Evolutionary conservation across 129 eudicot genomes (phyloP).

Genomic region (Arctium lappa): DNA sequence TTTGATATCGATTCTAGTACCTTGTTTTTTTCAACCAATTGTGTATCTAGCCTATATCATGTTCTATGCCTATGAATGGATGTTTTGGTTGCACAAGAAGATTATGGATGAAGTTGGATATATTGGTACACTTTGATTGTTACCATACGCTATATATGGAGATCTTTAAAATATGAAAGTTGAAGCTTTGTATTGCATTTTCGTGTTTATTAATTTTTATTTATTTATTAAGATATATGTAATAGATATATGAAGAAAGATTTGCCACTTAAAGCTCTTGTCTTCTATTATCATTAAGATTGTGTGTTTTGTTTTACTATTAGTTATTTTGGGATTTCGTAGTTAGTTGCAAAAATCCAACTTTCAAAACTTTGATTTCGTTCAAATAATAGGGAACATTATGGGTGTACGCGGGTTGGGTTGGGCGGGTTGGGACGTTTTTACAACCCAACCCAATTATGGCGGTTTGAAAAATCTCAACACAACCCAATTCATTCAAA

Average conservation of each 20-base stretch:
- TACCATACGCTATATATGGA: neutral
- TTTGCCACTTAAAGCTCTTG: neutral
- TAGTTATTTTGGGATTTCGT: neutral
- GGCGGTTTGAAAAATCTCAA: no score
- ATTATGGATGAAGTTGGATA: neutral
- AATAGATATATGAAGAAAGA: neutral
- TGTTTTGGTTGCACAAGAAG: neutral
- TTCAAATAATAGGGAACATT: no score
- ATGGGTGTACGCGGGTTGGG: no score
- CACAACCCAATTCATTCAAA: no score
- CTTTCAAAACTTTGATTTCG: no score
- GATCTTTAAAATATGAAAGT: no score
- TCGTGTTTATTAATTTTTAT: neutral
- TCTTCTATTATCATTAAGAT: neutral
- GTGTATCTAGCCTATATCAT: neutral
- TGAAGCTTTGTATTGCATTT: no score
- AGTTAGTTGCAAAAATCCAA: neutral
- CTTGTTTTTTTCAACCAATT: neutral
- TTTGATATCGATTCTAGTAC: slow-evolving; percentile 2
- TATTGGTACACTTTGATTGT: neutral
- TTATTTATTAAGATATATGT: neutral
- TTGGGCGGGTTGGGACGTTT: no score
- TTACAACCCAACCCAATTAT: no score
- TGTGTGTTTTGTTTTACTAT: neutral
- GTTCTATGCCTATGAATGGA: neutral